phyloP scores from a whole-genome alignment of 1,139 yeast genomes.

The Suzukiozyma palmioleophila region DNA sequence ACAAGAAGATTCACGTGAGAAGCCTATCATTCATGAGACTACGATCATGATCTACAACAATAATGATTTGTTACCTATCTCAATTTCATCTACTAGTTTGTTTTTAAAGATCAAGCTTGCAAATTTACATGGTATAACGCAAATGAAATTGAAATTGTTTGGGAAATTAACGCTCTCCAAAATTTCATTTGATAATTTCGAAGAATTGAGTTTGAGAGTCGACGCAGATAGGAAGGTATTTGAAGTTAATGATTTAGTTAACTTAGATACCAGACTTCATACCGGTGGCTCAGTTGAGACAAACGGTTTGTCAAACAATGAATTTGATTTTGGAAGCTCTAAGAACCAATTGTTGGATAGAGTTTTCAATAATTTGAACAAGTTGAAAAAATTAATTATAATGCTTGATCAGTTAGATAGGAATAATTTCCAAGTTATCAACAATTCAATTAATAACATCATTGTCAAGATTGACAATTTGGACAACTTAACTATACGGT shows the following conservation, averaged over 20 bases:
- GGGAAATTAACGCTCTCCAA: slow-evolving; percentile 26
- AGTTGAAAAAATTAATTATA: slow-evolving; percentile 29
- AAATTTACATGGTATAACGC: slow-evolving; percentile 18
- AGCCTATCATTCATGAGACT: slow-evolving; percentile 21
- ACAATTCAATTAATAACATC: slow-evolving; percentile 27
- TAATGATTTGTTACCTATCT: slow-evolving; percentile 30
- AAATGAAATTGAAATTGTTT: slow-evolving; percentile 24
- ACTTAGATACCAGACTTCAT: slow-evolving; percentile 21
- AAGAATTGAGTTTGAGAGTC: slow-evolving; percentile 18
- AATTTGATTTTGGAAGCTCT: slow-evolving; percentile 5
- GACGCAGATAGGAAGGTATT: slow-evolving; percentile 21
- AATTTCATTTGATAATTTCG: slow-evolving; percentile 12
- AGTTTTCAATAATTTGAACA: slow-evolving; percentile 27
- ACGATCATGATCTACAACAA: slow-evolving; percentile 31
- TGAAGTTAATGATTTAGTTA: slow-evolving; percentile 25
- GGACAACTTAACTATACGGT: slow-evolving; percentile 20
- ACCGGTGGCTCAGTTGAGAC: slow-evolving; percentile 4
- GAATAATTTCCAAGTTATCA: slow-evolving; percentile 23
- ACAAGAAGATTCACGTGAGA: slow-evolving; percentile 3
- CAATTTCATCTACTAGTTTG: slow-evolving; percentile 33
- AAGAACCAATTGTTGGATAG: slow-evolving; percentile 17
- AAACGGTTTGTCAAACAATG: slow-evolving; percentile 4
- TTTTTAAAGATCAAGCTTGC: slow-evolving; percentile 28
- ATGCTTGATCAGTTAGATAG: slow-evolving; percentile 31
- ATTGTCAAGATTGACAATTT: slow-evolving; percentile 25